phyloP scores from a whole-genome alignment of 768 basidiomycete genomes.

The Serendipita vermifera region DNA sequence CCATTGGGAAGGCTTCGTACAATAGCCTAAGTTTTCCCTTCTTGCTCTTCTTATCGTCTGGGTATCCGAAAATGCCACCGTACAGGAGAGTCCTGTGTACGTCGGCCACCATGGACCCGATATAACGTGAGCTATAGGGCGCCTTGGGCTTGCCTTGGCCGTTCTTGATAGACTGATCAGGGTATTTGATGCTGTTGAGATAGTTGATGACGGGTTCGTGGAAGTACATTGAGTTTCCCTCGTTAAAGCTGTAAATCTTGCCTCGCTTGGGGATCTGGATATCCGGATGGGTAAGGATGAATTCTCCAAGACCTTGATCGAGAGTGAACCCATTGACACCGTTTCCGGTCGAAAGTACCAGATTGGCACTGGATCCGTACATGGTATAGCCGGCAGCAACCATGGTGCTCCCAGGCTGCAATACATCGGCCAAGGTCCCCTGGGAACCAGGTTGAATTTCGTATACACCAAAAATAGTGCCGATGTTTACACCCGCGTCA shows the following conservation, averaged over 20 bases:
- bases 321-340: constrained; percentile 99
- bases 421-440: constrained; percentile 76
- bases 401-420: constrained; percentile 91
- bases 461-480: constrained; percentile 96
- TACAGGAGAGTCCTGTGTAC: constrained; percentile 93
- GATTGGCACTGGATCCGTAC: constrained; percentile 94
- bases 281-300: constrained; percentile 95
- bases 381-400: constrained; percentile 97
- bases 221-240: constrained; percentile 96
- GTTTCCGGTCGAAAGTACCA: constrained; percentile 86
- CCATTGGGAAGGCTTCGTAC: constrained; percentile 98
- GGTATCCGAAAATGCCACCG: constrained; percentile 98
- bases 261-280: constrained; percentile 89
- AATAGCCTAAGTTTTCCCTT: constrained; percentile 85
- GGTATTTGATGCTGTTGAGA: constrained; percentile 86
- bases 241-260: constrained; percentile 99
- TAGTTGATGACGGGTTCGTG: constrained; percentile 67
- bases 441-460: constrained; percentile 62
- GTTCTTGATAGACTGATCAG: no score
- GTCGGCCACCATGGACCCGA: constrained; percentile 99
- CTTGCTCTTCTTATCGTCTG: constrained; percentile 96
- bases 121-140: constrained; percentile 86
- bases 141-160: constrained; percentile 43
- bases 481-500: constrained; percentile 96
- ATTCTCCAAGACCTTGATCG: constrained; percentile 90